Percentiles rank a stretch among this genome's conserved stretches.
Conservation (phyloP, 495 filamentous ascomycete species). For the Penicillium argentinense region DNA sequence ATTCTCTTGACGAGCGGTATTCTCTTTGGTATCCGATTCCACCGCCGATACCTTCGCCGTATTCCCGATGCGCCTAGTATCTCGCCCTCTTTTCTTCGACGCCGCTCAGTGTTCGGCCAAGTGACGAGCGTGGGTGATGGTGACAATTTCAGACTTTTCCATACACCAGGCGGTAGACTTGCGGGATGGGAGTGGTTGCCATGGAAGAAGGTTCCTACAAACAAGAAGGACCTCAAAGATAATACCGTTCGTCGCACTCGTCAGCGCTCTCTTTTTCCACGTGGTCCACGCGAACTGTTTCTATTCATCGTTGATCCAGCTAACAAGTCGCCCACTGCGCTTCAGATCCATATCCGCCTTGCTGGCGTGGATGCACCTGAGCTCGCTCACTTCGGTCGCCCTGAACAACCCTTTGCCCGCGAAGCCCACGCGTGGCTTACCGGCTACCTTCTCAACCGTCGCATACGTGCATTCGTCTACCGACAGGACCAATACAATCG, state of each 20-base stretch:
- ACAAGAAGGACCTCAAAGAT: conserved; percentile 65
- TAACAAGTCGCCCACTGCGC: neutral
- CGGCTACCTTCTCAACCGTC: conserved; percentile 66
- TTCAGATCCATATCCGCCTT: conserved; percentile 74
- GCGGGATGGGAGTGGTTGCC: conserved; percentile 90
- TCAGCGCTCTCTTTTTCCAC: neutral
- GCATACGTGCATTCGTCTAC: conserved; percentile 77
- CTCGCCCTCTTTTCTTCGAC: conserved; percentile 62
- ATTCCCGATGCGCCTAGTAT: conserved; percentile 74
- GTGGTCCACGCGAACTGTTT: no score
- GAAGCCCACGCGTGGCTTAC: conserved; percentile 81
- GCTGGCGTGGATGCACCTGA: conserved; percentile 95
- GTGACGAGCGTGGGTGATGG: conserved; percentile 96
- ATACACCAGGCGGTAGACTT: conserved; percentile 85
- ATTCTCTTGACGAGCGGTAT: conserved; percentile 67
- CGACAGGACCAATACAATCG: conserved; percentile 88
- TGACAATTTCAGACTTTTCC: conserved; percentile 89
- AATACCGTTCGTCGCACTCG: conserved; percentile 62
- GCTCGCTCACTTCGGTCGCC: conserved; percentile 83
- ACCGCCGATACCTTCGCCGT: conserved; percentile 68
- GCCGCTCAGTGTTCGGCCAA: conserved; percentile 71
- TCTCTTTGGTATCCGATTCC: conserved; percentile 56
- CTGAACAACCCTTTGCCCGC: conserved; percentile 76
- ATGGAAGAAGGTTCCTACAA: conserved; percentile 67
- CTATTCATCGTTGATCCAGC: neutral